Evolutionary conservation across 106 monocot genomes (phyloP).

Genomic region (Apostasia ramifera): DNA sequence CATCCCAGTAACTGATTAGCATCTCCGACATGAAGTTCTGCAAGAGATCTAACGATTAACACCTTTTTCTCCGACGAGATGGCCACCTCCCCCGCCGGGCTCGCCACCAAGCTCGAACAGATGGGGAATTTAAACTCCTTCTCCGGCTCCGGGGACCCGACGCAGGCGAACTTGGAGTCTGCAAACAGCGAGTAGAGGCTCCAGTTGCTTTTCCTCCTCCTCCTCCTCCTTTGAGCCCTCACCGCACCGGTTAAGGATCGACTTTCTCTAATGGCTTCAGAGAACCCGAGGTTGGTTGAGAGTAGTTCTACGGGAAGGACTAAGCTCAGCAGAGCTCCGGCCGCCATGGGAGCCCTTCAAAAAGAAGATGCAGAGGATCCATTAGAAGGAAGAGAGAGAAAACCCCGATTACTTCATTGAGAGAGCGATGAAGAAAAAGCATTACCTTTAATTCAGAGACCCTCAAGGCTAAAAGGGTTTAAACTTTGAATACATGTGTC

Average conservation of each 20-base stretch:
- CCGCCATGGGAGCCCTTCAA: too few relatives aligned
- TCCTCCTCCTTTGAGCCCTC: neutral
- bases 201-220: slow-evolving; percentile 18
- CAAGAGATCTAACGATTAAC: too few relatives aligned
- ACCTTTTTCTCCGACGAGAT: slow-evolving; percentile 74
- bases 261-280: slow-evolving; percentile 11
- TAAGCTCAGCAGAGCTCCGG: neutral
- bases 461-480: too few relatives aligned
- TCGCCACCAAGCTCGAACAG: slow-evolving; percentile 43
- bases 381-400: too few relatives aligned
- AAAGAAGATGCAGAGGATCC: too few relatives aligned
- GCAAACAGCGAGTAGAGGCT: slow-evolving; percentile 15
- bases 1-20: too few relatives aligned
- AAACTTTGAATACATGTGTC: too few relatives aligned
- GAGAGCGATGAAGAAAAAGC: too few relatives aligned
- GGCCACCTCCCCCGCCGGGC: slow-evolving; percentile 37
- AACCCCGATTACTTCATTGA: too few relatives aligned
- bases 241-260: neutral
- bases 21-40: too few relatives aligned
- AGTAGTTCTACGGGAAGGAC: slow-evolving; percentile 1
- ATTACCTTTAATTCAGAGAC: too few relatives aligned
- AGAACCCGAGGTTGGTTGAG: slow-evolving; percentile 8
- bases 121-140: slow-evolving; percentile 8
- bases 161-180: slow-evolving; percentile 24
- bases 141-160: slow-evolving; percentile 12